Evolutionary conservation across 441 rosid genomes (phyloP).

Genomic region (Eruca vesicaria): DNA sequence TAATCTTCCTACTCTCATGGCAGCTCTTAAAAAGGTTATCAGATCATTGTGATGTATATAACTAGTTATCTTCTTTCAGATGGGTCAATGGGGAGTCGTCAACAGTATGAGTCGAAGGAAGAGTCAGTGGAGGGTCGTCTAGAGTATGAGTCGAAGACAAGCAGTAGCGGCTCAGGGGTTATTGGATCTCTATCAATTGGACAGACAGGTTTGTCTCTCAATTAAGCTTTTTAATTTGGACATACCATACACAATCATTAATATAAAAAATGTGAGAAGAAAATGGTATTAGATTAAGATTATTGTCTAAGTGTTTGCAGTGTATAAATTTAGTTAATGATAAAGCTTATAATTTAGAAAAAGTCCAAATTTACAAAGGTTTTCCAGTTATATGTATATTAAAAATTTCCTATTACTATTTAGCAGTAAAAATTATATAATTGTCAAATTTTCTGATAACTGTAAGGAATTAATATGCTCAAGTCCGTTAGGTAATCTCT

Average conservation of each 20-base stretch:
- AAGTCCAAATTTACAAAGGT: too few relatives aligned
- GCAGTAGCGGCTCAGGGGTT: neutral
- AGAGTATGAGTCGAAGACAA: neutral
- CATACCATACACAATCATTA: too few relatives aligned
- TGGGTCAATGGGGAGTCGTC: neutral
- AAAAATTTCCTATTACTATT: too few relatives aligned
- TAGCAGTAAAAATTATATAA: too few relatives aligned
- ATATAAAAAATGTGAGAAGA: too few relatives aligned
- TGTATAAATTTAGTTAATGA: neutral
- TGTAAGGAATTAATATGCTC: too few relatives aligned
- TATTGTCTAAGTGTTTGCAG: neutral
- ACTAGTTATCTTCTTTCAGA: neutral
- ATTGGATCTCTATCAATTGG: neutral
- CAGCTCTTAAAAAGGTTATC: neutral
- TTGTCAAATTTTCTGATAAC: too few relatives aligned
- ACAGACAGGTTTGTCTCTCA: conserved; percentile 12
- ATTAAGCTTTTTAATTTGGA: neutral
- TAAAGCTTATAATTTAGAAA: too few relatives aligned
- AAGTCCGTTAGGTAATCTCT: neutral
- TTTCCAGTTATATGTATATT: too few relatives aligned
- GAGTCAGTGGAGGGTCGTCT: neutral
- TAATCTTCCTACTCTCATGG: neutral
- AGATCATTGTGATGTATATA: neutral
- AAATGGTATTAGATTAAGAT: neutral
- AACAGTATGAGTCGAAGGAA: neutral